phyloP scores from a whole-genome alignment of 1,284 basidiomycete genomes.

The Filobasidium uniguttulatum region DNA sequence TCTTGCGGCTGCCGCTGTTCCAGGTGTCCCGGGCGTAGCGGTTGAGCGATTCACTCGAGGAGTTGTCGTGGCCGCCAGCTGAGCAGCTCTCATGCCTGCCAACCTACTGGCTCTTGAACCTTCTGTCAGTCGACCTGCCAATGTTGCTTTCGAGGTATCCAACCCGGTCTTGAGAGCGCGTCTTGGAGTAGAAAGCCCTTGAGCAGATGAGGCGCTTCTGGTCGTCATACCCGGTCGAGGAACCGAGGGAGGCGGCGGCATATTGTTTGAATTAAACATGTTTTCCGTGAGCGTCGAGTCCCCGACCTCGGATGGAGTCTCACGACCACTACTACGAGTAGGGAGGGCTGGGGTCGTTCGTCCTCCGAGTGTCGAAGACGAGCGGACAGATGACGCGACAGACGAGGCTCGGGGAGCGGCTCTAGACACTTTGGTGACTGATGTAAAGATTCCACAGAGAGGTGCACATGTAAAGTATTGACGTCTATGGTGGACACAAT shows the following conservation, averaged over 20 bases:
- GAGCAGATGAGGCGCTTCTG: too few species aligned
- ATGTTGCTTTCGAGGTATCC: background rate
- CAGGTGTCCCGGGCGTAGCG: too few species aligned
- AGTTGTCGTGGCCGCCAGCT: conserved; percentile 46
- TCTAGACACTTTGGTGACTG: conserved; percentile 57
- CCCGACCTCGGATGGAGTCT: conserved; percentile 45
- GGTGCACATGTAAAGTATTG: conserved; percentile 78
- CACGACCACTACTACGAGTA: conserved; percentile 39
- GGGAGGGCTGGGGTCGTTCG: conserved; percentile 29
- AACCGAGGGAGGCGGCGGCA: too few species aligned
- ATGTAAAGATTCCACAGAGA: conserved; percentile 80
- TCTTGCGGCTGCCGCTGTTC: too few species aligned
- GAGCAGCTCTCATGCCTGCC: conserved; percentile 60
- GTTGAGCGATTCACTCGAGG: too few species aligned
- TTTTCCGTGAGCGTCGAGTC: too few species aligned
- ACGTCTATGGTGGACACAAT: conserved; percentile 42
- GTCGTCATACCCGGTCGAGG: too few species aligned
- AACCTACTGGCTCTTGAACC: conserved; percentile 71
- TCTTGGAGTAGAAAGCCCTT: too few species aligned
- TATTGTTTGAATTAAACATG: too few species aligned
- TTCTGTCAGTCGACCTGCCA: conserved; percentile 44
- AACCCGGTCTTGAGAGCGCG: background rate
- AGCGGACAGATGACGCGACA: conserved; percentile 54
- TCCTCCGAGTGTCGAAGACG: conserved; percentile 20
- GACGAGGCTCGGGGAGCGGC: conserved; percentile 56